A percentile compares a stretch with the other conserved stretches of the same genome.
phyloP scores from a whole-genome alignment of 345 rosid species.

The Eucalyptus decipiens region DNA sequence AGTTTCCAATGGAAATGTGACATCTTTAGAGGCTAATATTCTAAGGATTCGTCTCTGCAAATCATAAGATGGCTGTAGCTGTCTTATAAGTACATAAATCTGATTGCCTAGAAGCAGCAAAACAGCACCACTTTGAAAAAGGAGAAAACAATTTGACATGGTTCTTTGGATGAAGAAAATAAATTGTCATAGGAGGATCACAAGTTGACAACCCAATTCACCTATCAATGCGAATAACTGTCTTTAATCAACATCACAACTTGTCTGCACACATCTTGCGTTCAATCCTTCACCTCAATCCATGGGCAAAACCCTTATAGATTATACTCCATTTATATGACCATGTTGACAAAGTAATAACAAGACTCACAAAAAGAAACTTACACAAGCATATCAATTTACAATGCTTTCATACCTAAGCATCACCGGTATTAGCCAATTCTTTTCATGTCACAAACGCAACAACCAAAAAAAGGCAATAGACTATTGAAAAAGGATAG shows the following conservation, averaged over 20 bases:
- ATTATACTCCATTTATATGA: background rate
- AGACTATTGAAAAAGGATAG: background rate
- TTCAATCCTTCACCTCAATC: background rate
- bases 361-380: background rate
- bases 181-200: background rate
- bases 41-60: background rate
- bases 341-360: background rate
- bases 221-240: background rate
- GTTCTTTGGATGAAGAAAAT: background rate
- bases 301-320: background rate
- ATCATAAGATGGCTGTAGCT: background rate
- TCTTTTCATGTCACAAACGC: background rate
- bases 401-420: background rate
- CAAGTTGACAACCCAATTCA: background rate
- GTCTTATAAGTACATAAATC: background rate
- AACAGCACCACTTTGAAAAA: background rate
- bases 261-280: background rate
- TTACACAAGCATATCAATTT: background rate
- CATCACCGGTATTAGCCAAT: background rate
- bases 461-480: background rate
- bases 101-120: background rate
- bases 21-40: background rate
- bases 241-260: background rate
- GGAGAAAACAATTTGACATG: background rate
- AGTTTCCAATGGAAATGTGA: background rate